These are phyloP conservation scores for Dioscorea cayenensis DNA, from an alignment of 116 monocot species.

Conservation along the genomic window DNA sequence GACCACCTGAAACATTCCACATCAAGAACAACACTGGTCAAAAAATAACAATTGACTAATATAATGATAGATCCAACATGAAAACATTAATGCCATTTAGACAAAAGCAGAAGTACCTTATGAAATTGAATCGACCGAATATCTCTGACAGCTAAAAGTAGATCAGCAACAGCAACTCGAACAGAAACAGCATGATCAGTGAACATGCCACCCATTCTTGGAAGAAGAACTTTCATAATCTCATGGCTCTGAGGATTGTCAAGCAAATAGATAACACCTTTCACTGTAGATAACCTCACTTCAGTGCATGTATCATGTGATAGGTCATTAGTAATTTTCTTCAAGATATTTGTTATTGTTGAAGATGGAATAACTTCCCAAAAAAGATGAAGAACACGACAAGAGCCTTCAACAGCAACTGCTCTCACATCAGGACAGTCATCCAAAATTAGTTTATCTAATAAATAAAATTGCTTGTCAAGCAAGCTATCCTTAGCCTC, in stretches of 20 bases:
- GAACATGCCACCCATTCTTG: constrained; percentile 56
- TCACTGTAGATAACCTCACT: constrained; percentile 65
- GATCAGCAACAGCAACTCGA: constrained; percentile 57
- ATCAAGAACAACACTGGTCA: neutral
- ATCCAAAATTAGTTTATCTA: constrained; percentile 78
- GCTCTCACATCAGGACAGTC: constrained; percentile 75
- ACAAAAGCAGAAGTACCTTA: constrained; percentile 41
- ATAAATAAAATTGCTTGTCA: constrained; percentile 74
- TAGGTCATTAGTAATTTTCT: constrained; percentile 63
- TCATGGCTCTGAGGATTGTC: constrained; percentile 89
- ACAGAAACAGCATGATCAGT: constrained; percentile 71
- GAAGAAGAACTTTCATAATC: constrained; percentile 83
- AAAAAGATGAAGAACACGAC: constrained; percentile 78
- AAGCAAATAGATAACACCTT: constrained; percentile 76
- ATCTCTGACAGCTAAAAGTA: constrained; percentile 72
- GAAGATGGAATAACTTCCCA: constrained; percentile 97
- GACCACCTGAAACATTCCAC: constrained; percentile 46
- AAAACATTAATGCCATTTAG: neutral
- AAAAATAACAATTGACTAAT: neutral
- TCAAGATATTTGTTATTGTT: constrained; percentile 59
- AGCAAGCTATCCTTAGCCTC: constrained; percentile 73
- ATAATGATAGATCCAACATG: neutral
- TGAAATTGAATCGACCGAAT: constrained; percentile 64
- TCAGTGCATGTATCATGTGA: constrained; percentile 67
- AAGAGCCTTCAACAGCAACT: constrained; percentile 80